Percentiles rank a stretch among this genome's conserved stretches.
phyloP scores from a whole-genome alignment of 2,329 filamentous ascomycete species.

The Epichloe aotearoae region DNA sequence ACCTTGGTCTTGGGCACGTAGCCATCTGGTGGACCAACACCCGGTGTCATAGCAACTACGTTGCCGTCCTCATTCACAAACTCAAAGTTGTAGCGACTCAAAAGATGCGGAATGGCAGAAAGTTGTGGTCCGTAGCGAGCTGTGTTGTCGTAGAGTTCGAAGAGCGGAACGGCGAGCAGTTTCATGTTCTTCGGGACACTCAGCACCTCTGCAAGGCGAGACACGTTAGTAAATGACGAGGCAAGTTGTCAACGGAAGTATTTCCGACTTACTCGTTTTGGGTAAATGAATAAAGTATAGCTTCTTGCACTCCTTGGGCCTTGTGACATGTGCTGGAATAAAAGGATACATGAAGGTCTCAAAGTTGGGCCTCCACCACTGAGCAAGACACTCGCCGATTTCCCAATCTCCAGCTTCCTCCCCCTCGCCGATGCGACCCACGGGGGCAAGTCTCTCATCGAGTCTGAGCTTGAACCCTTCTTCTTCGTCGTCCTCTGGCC shows the following conservation, averaged over 20 bases:
- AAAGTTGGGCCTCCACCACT: conserved; percentile 99
- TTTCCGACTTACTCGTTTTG: conserved; percentile 56
- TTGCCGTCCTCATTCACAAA: conserved; percentile 90
- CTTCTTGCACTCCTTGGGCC: conserved; percentile 99
- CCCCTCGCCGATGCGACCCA: conserved; percentile 69
- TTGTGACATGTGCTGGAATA: conserved; percentile 85
- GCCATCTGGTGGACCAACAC: conserved; percentile 44
- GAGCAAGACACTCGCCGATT: conserved; percentile 84
- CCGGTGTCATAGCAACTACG: conserved; percentile 73
- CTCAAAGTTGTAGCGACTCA: conserved; percentile 94
- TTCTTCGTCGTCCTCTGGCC: conserved; percentile 79
- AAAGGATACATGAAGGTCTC: conserved; percentile 99
- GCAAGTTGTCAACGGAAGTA: background rate
- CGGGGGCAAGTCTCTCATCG: conserved; percentile 85
- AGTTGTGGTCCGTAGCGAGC: conserved; percentile 89
- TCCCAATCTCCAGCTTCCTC: conserved; percentile 83
- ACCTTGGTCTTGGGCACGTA: conserved; percentile 53
- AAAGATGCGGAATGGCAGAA: conserved; percentile 86
- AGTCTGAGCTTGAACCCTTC: conserved; percentile 88
- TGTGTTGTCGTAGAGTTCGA: conserved; percentile 97
- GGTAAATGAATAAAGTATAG: conserved; percentile 94
- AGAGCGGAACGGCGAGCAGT: conserved; percentile 86
- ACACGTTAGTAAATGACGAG: background rate
- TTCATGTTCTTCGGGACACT: conserved; percentile 99
- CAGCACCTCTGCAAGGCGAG: conserved; percentile 56